phyloP scores from a whole-genome alignment of 371 early-diverging fungal species.

The Circinella minor region DNA sequence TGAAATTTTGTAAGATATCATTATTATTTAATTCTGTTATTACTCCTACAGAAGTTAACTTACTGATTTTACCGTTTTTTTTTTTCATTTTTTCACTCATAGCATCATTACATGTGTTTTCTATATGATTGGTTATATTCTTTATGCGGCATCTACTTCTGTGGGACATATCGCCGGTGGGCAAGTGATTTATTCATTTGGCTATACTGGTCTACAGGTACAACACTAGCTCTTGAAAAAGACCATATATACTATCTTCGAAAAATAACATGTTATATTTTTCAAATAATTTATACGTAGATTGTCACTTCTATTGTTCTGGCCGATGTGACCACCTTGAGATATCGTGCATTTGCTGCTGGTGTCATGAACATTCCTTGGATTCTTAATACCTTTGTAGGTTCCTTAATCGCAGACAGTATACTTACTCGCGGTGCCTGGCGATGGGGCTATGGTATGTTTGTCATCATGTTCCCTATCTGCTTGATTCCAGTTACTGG shows the following conservation, averaged over 20 bases:
- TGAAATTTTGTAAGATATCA: constrained; percentile 22
- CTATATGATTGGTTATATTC: constrained; percentile 22
- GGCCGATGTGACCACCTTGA: constrained; percentile 20
- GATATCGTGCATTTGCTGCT: constrained; percentile 25
- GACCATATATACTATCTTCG: neutral
- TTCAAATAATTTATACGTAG: neutral
- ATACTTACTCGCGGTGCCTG: constrained; percentile 19
- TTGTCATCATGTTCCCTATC: constrained; percentile 26
- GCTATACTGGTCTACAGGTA: constrained; percentile 28
- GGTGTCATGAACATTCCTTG: constrained; percentile 24
- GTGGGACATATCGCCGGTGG: constrained; percentile 20
- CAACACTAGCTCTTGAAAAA: neutral
- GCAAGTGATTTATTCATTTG: constrained; percentile 22
- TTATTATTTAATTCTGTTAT: no score
- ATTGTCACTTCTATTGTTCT: constrained; percentile 13
- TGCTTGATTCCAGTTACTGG: constrained; percentile 23
- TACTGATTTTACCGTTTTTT: neutral
- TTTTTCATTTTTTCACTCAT: neutral
- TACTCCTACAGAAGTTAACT: neutral
- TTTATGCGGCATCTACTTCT: constrained; percentile 22
- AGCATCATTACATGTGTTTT: constrained; percentile 19
- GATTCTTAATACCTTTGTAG: constrained; percentile 20
- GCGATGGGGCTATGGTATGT: constrained; percentile 32
- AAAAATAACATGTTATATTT: neutral
- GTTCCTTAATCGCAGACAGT: constrained; percentile 14